Base-by-base conservation (phyloP, 1,139 yeast genomes). In the Geotrichum cucujoidarum region DNA sequence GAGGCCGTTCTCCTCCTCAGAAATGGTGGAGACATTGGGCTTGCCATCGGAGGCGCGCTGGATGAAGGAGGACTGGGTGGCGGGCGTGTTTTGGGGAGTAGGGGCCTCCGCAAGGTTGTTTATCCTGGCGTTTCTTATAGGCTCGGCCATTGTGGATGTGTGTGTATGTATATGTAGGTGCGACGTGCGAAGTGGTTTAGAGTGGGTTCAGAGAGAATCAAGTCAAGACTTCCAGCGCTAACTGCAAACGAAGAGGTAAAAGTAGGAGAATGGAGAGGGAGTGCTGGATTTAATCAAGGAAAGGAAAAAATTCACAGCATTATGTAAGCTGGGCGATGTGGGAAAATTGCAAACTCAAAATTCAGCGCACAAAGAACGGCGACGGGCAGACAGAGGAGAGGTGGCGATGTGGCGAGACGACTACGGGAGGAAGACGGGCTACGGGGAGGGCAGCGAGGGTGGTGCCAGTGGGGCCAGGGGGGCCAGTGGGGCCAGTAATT, bases 51-150 rank as follows among this genome's bases (percentile, higher is more conserved):
- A 78, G 20, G 67, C 68, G 21, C 66, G 53, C 76, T 76, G 68
- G 76, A 81, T 74, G 66, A 80, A 89, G 45, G 92, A 83, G 54
- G 80, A 81, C 13, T 22, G 24, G 37, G 85, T 82, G 3, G 97
- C 86, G 21, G 99, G 99, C 1, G 99, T 92, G 74, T 92, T 92
- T 66, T 94, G 98, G 10, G 99, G 99, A 1, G 99, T 92, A 44
- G 99, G 98, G 4, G 98, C 98, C 64, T 83, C 81, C 58, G 95
- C 84, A 58, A 89, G 80, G 65, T 86, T 88, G 63, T 83, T 83
- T 57, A 79, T 70, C 63, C 81, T 67, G 71, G 75, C 66, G 61
- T 61, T 68, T 70, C 79, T 79, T 65, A 81, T 81, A 42, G 86
- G 86, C 67, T 78, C 87, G 51, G 83, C 73, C 87, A 81, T 81